Evolutionary conservation across 2,329 filamentous ascomycete species (phyloP).

Genomic region (Xylariomycetidae sp.): DNA sequence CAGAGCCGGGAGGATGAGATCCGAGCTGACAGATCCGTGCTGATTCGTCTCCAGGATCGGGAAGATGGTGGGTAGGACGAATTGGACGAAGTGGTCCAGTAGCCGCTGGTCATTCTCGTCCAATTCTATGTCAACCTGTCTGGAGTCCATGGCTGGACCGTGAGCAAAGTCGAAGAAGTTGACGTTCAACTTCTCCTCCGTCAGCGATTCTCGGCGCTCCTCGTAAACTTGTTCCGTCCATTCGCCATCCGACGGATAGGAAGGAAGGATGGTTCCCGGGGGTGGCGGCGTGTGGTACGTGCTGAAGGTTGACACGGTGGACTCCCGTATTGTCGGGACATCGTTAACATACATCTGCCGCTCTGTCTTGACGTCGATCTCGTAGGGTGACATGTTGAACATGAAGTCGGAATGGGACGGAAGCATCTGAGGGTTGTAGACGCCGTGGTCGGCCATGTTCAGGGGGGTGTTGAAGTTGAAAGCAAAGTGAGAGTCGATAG

Average conservation of each 20-base stretch:
- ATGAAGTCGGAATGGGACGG: slow-evolving; percentile 48
- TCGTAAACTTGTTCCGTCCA: slow-evolving; percentile 66
- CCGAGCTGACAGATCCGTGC: slow-evolving; percentile 71
- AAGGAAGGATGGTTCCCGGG: slow-evolving; percentile 58
- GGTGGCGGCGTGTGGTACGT: slow-evolving; percentile 78
- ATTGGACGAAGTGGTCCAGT: slow-evolving; percentile 84
- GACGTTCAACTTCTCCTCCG: slow-evolving; percentile 61
- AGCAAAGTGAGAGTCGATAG: slow-evolving; percentile 73
- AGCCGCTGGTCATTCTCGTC: slow-evolving; percentile 83
- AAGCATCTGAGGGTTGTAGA: slow-evolving; percentile 58
- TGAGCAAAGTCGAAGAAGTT: slow-evolving; percentile 82
- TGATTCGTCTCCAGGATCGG: slow-evolving; percentile 88
- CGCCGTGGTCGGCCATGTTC: slow-evolving; percentile 47
- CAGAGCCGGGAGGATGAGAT: slow-evolving; percentile 80
- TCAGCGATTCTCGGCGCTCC: slow-evolving; percentile 61
- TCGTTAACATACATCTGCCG: slow-evolving; percentile 91
- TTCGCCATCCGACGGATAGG: slow-evolving; percentile 57
- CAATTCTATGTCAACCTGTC: slow-evolving; percentile 71
- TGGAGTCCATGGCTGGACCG: slow-evolving; percentile 53
- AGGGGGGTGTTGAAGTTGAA: slow-evolving; percentile 68
- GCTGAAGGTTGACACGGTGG: slow-evolving; percentile 86
- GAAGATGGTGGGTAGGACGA: slow-evolving; percentile 83
- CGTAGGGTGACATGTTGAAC: slow-evolving; percentile 66
- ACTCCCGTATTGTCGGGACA: slow-evolving; percentile 77
- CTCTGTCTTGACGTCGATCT: slow-evolving; percentile 94